Base-by-base conservation (phyloP, 208 protist species). In the Trypanosoma melophagium region DNA sequence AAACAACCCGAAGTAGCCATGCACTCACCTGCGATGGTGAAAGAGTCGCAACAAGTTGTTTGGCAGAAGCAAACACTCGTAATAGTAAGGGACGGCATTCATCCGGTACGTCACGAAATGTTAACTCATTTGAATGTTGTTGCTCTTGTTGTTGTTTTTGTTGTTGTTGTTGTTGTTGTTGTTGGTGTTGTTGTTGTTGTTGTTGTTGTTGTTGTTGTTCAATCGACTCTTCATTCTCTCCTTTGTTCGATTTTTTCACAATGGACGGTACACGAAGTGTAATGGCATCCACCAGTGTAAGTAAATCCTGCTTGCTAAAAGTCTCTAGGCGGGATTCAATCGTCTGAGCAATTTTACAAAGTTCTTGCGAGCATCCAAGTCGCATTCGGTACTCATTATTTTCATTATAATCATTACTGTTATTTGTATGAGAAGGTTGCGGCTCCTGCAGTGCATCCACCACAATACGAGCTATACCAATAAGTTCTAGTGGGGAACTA, bases 271-370 rank as follows among this genome's bases (percentile, higher is more conserved):
- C 21, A 7, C 70, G 76, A 63, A 86, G 71, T 38, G 78, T 86
- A 9, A 90, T 53, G 9, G 69, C 74, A 61, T 90, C 84, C 24
- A 90, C 21, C 3, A 90, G 58, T 13, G 72, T 65, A 19, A 90
- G 69, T 1, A 87, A 60, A 24, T 90, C 84, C 45, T 85, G 84
- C 22, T 76, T 71, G 28, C 61, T 35, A 60, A 80, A 90, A 24
- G 55, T 71, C 49, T 73, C 60, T 3, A 90, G 59, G 40, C 80
- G 68, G 3, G 76, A 76, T 45, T 78, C 78, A 50, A 87, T 68
- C 0, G 69, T 72, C 16, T 47, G 31, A 51, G 13, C 62, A 25
- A 44, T 63, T 57, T 80, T 66, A 75, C 71, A 51, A 52, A 70
- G 51, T 61, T 63, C 62, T 53, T 63, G 40, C 2, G 51, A 35